Percentiles rank a stretch among this genome's conserved stretches.
These are phyloP conservation scores for Phaseolus coccineus DNA, from an alignment of 331 rosid genomes.

Conservation along the genomic window DNA sequence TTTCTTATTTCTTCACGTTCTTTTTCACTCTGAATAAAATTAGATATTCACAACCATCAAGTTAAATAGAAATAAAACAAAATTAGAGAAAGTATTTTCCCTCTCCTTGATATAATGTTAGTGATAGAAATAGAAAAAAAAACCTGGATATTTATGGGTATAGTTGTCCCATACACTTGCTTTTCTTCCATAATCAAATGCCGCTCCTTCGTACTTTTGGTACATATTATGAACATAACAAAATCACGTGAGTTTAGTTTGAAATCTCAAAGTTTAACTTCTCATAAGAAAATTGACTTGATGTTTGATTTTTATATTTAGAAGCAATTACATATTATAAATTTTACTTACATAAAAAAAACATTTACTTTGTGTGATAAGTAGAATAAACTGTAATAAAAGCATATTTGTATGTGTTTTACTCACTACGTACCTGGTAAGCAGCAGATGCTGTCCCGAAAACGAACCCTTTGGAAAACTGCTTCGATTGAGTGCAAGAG, in stretches of 20 bases:
- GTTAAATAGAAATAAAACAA: too few relatives aligned
- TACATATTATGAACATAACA: neutral
- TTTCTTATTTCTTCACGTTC: conserved; percentile 14
- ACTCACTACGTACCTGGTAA: neutral
- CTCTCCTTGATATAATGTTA: too few relatives aligned
- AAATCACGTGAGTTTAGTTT: neutral
- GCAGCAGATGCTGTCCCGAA: conserved; percentile 37
- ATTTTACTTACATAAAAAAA: too few relatives aligned
- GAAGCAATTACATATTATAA: too few relatives aligned
- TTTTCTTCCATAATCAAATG: conserved; percentile 59
- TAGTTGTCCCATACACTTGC: conserved; percentile 23
- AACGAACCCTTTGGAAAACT: conserved; percentile 25
- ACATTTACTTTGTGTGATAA: too few relatives aligned
- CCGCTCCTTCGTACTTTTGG: conserved; percentile 51
- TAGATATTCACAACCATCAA: too few relatives aligned
- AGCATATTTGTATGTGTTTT: too few relatives aligned
- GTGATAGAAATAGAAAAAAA: neutral
- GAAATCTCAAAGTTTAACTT: too few relatives aligned
- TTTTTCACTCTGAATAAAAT: neutral
- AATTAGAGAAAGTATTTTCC: too few relatives aligned
- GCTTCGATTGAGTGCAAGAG: conserved; percentile 24
- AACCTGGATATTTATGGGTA: conserved; percentile 63
- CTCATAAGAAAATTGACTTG: too few relatives aligned
- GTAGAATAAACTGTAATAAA: too few relatives aligned
- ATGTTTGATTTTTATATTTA: too few relatives aligned